Evolutionary conservation across 148 eudicot species (phyloP).

Genomic region (Rheum nobile): DNA sequence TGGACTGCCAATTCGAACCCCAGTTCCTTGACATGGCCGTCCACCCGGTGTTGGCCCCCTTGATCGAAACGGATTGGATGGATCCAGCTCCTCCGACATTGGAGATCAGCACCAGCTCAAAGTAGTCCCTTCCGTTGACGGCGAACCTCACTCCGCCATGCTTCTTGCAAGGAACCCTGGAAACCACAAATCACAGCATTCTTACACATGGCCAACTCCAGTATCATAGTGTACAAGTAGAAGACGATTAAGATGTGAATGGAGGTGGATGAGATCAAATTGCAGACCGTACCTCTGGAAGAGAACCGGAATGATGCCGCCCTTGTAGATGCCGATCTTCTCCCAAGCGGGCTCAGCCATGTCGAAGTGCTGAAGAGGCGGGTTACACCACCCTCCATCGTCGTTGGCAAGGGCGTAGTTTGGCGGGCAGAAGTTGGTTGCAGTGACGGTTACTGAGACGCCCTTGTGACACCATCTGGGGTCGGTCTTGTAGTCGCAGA

Average conservation of each 20-base stretch:
- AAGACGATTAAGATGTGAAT: no score
- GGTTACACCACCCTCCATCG: conserved; percentile 93
- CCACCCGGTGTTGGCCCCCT: conserved; percentile 68
- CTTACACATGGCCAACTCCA: no score
- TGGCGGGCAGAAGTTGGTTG: conserved; percentile 93
- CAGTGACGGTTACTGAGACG: conserved; percentile 52
- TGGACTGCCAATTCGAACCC: conserved; percentile 96
- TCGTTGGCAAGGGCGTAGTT: conserved; percentile 51
- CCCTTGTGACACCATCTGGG: conserved; percentile 61
- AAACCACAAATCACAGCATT: not conserved
- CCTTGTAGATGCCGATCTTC: conserved; percentile 71
- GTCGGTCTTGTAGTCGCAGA: conserved; percentile 44
- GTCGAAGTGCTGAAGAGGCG: conserved; percentile 88
- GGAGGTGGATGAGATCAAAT: not conserved
- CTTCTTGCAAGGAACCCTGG: conserved; percentile 73
- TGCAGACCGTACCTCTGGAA: conserved; percentile 64
- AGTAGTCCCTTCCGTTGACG: conserved; percentile 68
- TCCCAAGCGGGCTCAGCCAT: conserved; percentile 99
- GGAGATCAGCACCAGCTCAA: conserved; percentile 62
- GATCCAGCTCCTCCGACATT: conserved; percentile 79
- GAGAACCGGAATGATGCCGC: conserved; percentile 74
- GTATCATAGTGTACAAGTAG: no score
- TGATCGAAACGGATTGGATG: conserved; percentile 43
- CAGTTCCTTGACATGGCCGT: conserved; percentile 71
- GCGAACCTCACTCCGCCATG: conserved; percentile 83